Evolutionary conservation across 371 early-diverging fungal species (phyloP).

Genomic region (Mucor saturninus): DNA sequence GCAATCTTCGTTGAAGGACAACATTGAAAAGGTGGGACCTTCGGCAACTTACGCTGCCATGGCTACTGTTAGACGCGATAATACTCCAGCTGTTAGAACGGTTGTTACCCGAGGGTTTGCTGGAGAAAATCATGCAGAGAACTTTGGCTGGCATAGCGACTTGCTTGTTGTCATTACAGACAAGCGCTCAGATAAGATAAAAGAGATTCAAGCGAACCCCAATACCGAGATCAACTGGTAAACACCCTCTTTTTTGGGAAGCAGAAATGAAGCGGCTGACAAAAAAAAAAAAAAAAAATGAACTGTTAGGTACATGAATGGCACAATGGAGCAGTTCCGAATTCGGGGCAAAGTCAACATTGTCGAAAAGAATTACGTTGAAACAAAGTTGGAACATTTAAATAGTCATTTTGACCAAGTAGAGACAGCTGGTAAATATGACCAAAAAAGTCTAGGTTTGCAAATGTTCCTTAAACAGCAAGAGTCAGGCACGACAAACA

Average conservation of each 20-base stretch:
- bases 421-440: not conserved
- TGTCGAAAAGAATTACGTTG: conserved; percentile 10
- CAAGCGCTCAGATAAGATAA: conserved; percentile 44
- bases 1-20: conserved; percentile 32
- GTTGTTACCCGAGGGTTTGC: conserved; percentile 56
- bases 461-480: conserved; percentile 31
- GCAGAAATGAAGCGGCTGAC: too few species aligned
- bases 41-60: conserved; percentile 46
- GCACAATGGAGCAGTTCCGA: conserved; percentile 46
- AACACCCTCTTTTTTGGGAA: not conserved
- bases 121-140: conserved; percentile 45
- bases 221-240: conserved; percentile 51
- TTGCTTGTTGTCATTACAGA: conserved; percentile 41
- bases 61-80: conserved; percentile 42
- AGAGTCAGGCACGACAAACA: not conserved
- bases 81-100: conserved; percentile 50
- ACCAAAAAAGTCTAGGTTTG: conserved; percentile 21
- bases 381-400: conserved; percentile 15
- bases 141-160: conserved; percentile 49
- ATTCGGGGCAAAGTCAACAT: conserved; percentile 28
- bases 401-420: not conserved
- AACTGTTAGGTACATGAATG: conserved; percentile 40
- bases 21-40: conserved; percentile 37
- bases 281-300: not conserved
- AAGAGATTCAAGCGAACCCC: conserved; percentile 36